phyloP scores from a whole-genome alignment of 768 basidiomycete species.

The Boletus vinaceobasis region DNA sequence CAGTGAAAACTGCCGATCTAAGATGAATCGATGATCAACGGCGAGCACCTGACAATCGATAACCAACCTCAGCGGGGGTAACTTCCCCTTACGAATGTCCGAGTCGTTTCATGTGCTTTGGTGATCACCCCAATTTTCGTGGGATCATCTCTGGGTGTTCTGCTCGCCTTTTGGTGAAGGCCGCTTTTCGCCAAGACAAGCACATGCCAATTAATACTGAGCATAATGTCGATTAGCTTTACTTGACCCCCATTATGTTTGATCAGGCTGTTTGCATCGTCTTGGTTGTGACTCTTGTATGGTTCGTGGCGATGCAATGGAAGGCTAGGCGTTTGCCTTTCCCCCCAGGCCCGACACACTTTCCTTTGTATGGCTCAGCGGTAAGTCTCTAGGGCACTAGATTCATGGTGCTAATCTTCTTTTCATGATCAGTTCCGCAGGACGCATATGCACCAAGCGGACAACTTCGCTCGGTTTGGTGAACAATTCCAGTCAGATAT shows the following conservation, averaged over 20 bases:
- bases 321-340: neutral
- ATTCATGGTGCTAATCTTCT: neutral
- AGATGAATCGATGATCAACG: too few species aligned
- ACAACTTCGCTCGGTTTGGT: conserved; percentile 4
- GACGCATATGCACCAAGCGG: neutral
- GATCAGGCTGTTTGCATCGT: neutral
- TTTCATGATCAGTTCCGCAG: conserved; percentile 1
- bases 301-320: neutral
- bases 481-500: conserved; percentile 2
- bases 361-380: conserved; percentile 1
- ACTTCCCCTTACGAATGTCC: too few species aligned
- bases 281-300: neutral
- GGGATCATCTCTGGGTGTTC: too few species aligned
- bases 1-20: too few species aligned
- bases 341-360: conserved; percentile 1
- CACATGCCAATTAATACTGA: neutral
- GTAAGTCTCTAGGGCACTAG: neutral
- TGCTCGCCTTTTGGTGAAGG: too few species aligned
- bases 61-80: too few species aligned
- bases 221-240: neutral
- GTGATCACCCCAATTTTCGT: too few species aligned
- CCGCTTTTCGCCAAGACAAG: too few species aligned
- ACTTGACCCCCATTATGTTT: neutral
- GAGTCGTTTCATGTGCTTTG: too few species aligned
- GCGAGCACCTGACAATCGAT: too few species aligned